phyloP scores from a whole-genome alignment of 768 basidiomycete species.

The Pleurotus salmoneostramineus region DNA sequence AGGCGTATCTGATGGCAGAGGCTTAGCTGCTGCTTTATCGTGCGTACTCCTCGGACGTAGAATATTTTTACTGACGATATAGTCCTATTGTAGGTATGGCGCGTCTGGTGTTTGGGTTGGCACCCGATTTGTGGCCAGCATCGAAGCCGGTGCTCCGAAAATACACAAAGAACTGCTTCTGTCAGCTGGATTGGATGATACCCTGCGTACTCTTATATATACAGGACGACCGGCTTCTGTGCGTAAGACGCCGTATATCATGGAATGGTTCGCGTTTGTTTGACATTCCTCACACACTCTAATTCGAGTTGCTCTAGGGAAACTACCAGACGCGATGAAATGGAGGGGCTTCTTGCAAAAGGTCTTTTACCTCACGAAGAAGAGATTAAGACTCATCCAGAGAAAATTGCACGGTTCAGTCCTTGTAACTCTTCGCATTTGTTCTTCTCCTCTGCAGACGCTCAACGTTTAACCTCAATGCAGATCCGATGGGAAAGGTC shows the following conservation, averaged over 20 bases:
- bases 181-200: constrained; percentile 73
- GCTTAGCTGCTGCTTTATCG: constrained; percentile 71
- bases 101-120: constrained; percentile 88
- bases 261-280: constrained; percentile 48
- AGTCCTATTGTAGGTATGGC: constrained; percentile 50
- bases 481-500: constrained; percentile 77
- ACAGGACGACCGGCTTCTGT: constrained; percentile 79
- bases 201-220: constrained; percentile 66
- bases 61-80: not conserved
- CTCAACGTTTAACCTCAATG: not conserved
- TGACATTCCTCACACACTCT: not conserved
- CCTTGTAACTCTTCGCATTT: constrained; percentile 36
- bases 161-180: constrained; percentile 67
- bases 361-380: constrained; percentile 75
- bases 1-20: constrained; percentile 79
- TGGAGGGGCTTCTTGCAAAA: constrained; percentile 48
- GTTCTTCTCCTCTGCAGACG: not conserved
- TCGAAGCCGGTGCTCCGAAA: constrained; percentile 74
- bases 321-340: constrained; percentile 53
- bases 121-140: constrained; percentile 81
- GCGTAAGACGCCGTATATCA: constrained; percentile 72
- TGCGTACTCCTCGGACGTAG: constrained; percentile 24
- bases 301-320: constrained; percentile 40
- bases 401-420: constrained; percentile 54
- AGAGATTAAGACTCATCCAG: constrained; percentile 66